A percentile compares a stretch with the other conserved stretches of the same genome.
Evolutionary conservation across 2,329 filamentous ascomycete species (phyloP).

Genomic region (Xylaria digitata): DNA sequence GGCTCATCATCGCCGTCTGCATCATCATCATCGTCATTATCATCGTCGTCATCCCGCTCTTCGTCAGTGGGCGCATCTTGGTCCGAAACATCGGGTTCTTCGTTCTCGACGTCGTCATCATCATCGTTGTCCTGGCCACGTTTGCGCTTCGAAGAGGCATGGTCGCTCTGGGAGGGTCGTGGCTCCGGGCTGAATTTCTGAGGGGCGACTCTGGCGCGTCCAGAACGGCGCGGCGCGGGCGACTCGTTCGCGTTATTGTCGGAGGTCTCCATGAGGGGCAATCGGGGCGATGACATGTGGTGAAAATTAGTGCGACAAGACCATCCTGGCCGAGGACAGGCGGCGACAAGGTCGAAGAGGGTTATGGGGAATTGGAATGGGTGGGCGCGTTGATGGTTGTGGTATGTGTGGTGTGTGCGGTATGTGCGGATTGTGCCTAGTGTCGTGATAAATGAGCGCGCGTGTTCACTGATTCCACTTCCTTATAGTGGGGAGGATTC

Average conservation of each 20-base stretch:
- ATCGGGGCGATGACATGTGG: slow-evolving; percentile 56
- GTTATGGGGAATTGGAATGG: slow-evolving; percentile 28
- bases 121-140: slow-evolving; percentile 50
- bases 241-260: slow-evolving; percentile 67
- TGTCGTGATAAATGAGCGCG: slow-evolving; percentile 20
- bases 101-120: slow-evolving; percentile 52
- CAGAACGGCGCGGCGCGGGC: slow-evolving; percentile 70
- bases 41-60: slow-evolving; percentile 54
- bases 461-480: slow-evolving; percentile 22
- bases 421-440: slow-evolving; percentile 22
- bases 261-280: slow-evolving; percentile 64
- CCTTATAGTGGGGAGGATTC: slow-evolving; percentile 35
- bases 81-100: slow-evolving; percentile 59
- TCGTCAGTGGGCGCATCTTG: slow-evolving; percentile 51
- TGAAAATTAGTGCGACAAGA: slow-evolving; percentile 45
- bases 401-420: slow-evolving; percentile 26
- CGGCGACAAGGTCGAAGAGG: slow-evolving; percentile 26
- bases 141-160: slow-evolving; percentile 67
- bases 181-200: slow-evolving; percentile 69
- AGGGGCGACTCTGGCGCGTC: slow-evolving; percentile 72
- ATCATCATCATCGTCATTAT: slow-evolving; percentile 57
- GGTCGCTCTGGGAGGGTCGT: slow-evolving; percentile 45
- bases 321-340: slow-evolving; percentile 38
- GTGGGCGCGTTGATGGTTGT: slow-evolving; percentile 34
- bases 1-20: slow-evolving; percentile 61